Evolutionary conservation across 2,329 filamentous ascomycete genomes (phyloP).

Genomic region (Trichoderma sp.): DNA sequence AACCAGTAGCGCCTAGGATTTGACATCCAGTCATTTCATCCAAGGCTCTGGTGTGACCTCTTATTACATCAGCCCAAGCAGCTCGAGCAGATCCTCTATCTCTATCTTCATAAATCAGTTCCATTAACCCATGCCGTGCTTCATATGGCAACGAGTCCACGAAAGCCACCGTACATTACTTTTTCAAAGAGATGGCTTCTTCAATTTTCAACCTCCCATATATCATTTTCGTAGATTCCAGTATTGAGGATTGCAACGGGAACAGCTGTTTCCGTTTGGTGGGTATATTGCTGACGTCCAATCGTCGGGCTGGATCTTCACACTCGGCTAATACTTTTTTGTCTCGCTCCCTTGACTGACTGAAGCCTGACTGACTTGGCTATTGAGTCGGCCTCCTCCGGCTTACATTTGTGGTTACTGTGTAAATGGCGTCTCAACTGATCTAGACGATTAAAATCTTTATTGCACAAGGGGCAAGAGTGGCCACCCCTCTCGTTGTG

Average conservation of each 20-base stretch:
- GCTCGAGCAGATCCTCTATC: neutral
- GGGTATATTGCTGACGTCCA: neutral
- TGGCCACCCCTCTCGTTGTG: slow-evolving; percentile 54
- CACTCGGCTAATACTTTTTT: neutral
- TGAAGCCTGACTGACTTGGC: neutral
- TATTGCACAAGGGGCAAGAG: slow-evolving; percentile 52
- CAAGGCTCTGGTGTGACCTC: neutral
- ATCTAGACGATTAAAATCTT: slow-evolving; percentile 58
- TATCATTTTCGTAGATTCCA: neutral
- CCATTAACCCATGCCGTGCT: neutral
- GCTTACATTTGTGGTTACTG: slow-evolving; percentile 16
- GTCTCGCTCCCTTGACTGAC: neutral
- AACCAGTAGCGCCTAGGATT: neutral
- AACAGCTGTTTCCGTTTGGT: neutral
- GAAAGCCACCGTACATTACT: neutral
- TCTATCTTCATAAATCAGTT: neutral
- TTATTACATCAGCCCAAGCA: neutral
- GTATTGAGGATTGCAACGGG: neutral
- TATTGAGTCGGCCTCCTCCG: slow-evolving; percentile 12
- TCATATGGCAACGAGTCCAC: neutral
- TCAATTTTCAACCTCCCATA: neutral
- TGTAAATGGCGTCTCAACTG: slow-evolving; percentile 54
- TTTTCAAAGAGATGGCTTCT: neutral
- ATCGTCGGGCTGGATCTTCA: neutral
- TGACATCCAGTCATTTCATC: neutral